Conservation (phyloP, 352 stramenopile species). For the Saprolegnia diclina region DNA sequence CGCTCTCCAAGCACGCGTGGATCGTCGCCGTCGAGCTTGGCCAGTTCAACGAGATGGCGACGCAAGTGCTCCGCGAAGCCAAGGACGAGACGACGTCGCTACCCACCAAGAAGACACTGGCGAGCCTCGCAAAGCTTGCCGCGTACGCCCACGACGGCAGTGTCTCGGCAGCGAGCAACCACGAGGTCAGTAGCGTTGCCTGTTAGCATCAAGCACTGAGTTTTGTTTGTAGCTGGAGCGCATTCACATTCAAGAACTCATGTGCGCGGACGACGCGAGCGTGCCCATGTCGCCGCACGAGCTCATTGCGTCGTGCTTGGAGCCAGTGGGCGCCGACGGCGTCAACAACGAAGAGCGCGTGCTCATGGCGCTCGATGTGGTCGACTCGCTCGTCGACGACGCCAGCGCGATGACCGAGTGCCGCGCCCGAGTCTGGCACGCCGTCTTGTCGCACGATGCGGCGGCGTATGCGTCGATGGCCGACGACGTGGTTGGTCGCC, state of each 20-base stretch:
- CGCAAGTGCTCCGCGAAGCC: conserved; percentile 51
- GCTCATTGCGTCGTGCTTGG: conserved; percentile 7
- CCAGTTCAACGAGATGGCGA: conserved; percentile 54
- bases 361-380: conserved; percentile 4
- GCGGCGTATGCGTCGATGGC: not conserved
- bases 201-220: not conserved
- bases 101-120: conserved; percentile 62
- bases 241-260: conserved; percentile 7
- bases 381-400: not conserved
- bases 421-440: not conserved
- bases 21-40: conserved; percentile 58
- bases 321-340: not conserved
- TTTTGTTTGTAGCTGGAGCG: not conserved
- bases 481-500: not conserved
- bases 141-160: conserved; percentile 36
- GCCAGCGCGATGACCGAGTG: not conserved
- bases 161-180: conserved; percentile 20
- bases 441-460: not conserved
- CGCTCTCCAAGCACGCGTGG: conserved; percentile 56
- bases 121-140: conserved; percentile 76
- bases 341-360: not conserved
- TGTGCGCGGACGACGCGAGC: not conserved
- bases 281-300: conserved; percentile 5
- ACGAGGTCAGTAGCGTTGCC: not conserved
- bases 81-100: conserved; percentile 47